Evolutionary conservation across 2,329 filamentous ascomycete genomes (phyloP), one percentile per base, ranked within the genome.

Genomic region (Salinomyces thailandicus): DNA sequence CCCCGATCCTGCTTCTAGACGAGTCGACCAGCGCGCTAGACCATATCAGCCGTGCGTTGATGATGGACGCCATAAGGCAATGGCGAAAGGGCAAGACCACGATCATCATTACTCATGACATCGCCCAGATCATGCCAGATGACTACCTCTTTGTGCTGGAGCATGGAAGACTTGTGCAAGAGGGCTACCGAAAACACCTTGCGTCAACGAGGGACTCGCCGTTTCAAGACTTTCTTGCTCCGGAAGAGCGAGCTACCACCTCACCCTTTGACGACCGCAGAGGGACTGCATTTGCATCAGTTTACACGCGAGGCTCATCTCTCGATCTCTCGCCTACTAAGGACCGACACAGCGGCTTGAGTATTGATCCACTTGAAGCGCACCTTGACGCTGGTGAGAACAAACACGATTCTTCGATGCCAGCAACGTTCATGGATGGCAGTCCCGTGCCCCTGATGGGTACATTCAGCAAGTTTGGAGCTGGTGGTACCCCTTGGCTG

Each of bases 61-160:
- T 94, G 24, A 79, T 93, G 68, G 73, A 81, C 28, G 75, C 78
- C 0, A 79, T 95, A 35, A 71, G 85, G 5, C 53, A 71, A 14
- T 95, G 86, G 89, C 72, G 91, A 15, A 65, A 62, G 22, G 79
- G 73, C 0, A 91, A 84, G 55, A 95, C 87, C 0, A 96, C 89
- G 0, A 83, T 96, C 35, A 76, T 96, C 46, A 89, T 96, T 49
- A 95, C 91, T 0, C 89, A 96, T 52, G 85, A 96, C 45, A 72
- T 91, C 19, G 72, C 75, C 0, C 81, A 89, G 46, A 89, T 96
- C 7, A 57, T 63, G 4, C 62, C 75, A 0, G 58, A 77, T 0
- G 86, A 96, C 44, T 87, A 80, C 43, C 72, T 93, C 0, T 93
- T 87, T 47, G 72, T 94, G 8, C 64, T 96, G 54, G 79, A 89